Evolutionary conservation across 1,284 basidiomycete genomes (phyloP).

Genomic region (Malassezia vespertilionis): DNA sequence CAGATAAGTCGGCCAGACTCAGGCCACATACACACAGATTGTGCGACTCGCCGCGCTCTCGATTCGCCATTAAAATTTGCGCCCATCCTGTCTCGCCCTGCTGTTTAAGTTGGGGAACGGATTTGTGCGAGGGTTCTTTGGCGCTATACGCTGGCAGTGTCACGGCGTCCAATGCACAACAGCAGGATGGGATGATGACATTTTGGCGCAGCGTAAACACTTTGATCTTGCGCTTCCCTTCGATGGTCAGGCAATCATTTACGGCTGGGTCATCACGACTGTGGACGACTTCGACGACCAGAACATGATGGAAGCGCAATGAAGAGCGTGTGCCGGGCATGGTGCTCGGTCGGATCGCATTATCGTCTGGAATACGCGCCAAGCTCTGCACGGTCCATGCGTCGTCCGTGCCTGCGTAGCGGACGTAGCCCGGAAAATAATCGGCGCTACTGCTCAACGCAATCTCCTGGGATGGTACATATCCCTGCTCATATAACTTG

Average conservation of each 20-base stretch:
- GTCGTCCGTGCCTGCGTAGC: slow-evolving; percentile 28
- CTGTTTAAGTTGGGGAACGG: slow-evolving; percentile 8
- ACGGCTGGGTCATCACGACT: slow-evolving; percentile 12
- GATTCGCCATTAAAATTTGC: slow-evolving; percentile 21
- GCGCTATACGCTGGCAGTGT: slow-evolving; percentile 38
- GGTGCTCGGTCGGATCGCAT: slow-evolving; percentile 37
- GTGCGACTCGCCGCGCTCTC: slow-evolving; percentile 30
- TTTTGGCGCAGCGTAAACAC: slow-evolving; percentile 45
- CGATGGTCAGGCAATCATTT: slow-evolving; percentile 5
- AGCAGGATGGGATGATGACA: slow-evolving; percentile 38
- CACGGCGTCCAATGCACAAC: slow-evolving; percentile 45
- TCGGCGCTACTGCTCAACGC: slow-evolving; percentile 24
- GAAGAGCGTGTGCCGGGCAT: slow-evolving; percentile 30
- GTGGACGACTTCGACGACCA: slow-evolving; percentile 46
- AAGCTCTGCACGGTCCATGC: slow-evolving; percentile 46
- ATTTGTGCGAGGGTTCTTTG: background rate
- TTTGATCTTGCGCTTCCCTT: slow-evolving; percentile 31
- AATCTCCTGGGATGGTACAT: slow-evolving; percentile 34
- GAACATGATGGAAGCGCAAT: slow-evolving; percentile 38
- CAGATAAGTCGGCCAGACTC: slow-evolving; percentile 34
- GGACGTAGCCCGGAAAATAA: slow-evolving; percentile 34
- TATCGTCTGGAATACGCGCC: slow-evolving; percentile 45
- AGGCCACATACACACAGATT: slow-evolving; percentile 46
- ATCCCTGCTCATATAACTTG: slow-evolving; percentile 44
- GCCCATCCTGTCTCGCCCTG: slow-evolving; percentile 14